phyloP scores from a whole-genome alignment of 2,329 filamentous ascomycete genomes.

The Chaetomium globosum region DNA sequence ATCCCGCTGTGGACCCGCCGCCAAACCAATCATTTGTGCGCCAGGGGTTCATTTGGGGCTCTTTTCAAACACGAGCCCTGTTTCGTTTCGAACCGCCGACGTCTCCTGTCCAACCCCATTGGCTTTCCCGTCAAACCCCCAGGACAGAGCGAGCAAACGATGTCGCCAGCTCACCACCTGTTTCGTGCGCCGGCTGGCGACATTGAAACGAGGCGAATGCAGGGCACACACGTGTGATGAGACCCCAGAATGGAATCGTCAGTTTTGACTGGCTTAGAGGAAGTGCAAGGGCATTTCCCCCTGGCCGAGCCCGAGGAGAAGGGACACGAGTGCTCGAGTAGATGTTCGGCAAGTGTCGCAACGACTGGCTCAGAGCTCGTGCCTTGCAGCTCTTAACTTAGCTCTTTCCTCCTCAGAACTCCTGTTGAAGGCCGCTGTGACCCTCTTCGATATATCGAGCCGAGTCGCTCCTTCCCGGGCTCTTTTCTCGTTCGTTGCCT shows the following conservation, averaged over 20 bases:
- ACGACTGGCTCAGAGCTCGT: neutral
- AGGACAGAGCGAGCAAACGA: conserved; percentile 6
- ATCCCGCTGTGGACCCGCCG: conserved; percentile 4
- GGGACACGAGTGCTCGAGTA: neutral
- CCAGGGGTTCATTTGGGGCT: conserved; percentile 25
- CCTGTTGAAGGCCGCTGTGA: neutral
- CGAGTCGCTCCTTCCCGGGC: neutral
- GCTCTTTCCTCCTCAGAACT: neutral
- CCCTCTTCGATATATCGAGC: neutral
- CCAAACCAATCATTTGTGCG: conserved; percentile 20
- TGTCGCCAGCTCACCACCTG: neutral
- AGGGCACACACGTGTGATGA: conserved; percentile 19
- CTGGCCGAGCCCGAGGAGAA: neutral
- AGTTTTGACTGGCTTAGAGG: conserved; percentile 6
- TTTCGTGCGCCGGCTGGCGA: neutral
- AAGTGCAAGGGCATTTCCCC: neutral
- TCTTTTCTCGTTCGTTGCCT: neutral
- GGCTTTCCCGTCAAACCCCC: conserved; percentile 3
- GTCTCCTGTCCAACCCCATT: conserved; percentile 26
- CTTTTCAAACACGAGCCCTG: conserved; percentile 31
- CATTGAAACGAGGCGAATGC: conserved; percentile 26
- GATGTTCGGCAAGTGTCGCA: conserved; percentile 7
- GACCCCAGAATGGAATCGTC: neutral
- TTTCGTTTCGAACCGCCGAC: conserved; percentile 32
- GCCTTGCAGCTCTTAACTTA: neutral